Base-by-base conservation (phyloP, 306 rosid species). In the Castanopsis chinensis region DNA sequence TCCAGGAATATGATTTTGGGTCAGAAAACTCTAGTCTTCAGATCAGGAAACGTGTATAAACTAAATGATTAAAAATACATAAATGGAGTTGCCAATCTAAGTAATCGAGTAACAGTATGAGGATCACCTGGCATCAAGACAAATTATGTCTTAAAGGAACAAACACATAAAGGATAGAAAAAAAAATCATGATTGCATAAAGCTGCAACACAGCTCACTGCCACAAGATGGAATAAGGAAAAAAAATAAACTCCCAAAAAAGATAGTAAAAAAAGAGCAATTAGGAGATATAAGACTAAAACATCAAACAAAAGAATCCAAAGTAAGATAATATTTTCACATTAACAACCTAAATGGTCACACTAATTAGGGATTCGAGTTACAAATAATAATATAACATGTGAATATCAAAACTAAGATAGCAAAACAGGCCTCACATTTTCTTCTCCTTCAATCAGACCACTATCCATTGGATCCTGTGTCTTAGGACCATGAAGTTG, bases 371-470 rank as follows among this genome's bases (percentile, higher is more conserved):
- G 7, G 15, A 20, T 23, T n/a, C 23, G 30, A 68, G 11, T 53
- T 1, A 54, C 60, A 69, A 52, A 58, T 33, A 67, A 58, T 33
- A 54, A 19, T 45, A 11, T 53, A 45, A 59, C 20, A 85, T 49
- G 43, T 60, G 72, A 55, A 30, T 3, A 13, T 1, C 53, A 45
- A 69, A 78, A 63, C 4, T 37, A 58, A 51, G 33, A 72, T 73
- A 28, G 71, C 65, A 73, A 7, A 69, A 30, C 9, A 61, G 65
- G 6, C 43, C 96, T 87, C 86, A 91, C 98, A 77, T 87, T 87
- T 80, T 85, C 94, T 59, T 85, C 92, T 37, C 90, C 89, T 10
- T 83, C 89, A 5, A 20, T 65, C 63, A 15, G 49, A 80, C 81
- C 81, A 23, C 49, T 74, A 13, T 86, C 91, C 70, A 43, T 79